Conservation (phyloP, 352 stramenopile species). For the Pythium diclinum region DNA sequence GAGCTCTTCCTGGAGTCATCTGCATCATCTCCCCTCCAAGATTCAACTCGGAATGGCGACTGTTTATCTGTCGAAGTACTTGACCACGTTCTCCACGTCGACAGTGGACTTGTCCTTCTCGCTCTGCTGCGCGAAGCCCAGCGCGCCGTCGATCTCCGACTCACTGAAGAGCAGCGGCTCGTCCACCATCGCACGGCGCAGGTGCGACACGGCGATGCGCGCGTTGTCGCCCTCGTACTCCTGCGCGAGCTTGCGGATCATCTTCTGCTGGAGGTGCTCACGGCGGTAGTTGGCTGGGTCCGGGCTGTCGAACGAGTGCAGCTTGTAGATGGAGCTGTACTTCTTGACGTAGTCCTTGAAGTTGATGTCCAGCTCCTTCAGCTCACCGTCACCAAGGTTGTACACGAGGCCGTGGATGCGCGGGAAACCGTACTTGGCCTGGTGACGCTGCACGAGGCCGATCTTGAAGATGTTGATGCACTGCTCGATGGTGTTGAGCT, state of each 20-base stretch:
- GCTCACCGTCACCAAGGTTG: conserved; percentile 70
- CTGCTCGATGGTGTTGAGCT: conserved; percentile 89
- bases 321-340: conserved; percentile 77
- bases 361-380: conserved; percentile 86
- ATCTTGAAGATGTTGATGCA: conserved; percentile 92
- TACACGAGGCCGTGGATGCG: conserved; percentile 89
- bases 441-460: conserved; percentile 80
- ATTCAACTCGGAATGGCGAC: background rate
- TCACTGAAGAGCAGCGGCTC: conserved; percentile 81
- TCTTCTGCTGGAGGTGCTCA: conserved; percentile 71
- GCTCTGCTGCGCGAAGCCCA: conserved; percentile 46
- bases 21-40: background rate
- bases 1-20: background rate
- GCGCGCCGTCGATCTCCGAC: conserved; percentile 56
- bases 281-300: conserved; percentile 41
- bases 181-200: conserved; percentile 63
- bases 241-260: conserved; percentile 59
- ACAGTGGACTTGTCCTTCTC: conserved; percentile 36
- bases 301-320: conserved; percentile 64
- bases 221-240: conserved; percentile 60
- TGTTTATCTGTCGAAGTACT: conserved; percentile 53
- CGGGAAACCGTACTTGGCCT: conserved; percentile 86
- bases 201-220: conserved; percentile 51
- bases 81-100: conserved; percentile 54
- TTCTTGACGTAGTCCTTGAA: conserved; percentile 75